phyloP scores from a whole-genome alignment of 495 filamentous ascomycete species.

The Aspergillus baeticus region DNA sequence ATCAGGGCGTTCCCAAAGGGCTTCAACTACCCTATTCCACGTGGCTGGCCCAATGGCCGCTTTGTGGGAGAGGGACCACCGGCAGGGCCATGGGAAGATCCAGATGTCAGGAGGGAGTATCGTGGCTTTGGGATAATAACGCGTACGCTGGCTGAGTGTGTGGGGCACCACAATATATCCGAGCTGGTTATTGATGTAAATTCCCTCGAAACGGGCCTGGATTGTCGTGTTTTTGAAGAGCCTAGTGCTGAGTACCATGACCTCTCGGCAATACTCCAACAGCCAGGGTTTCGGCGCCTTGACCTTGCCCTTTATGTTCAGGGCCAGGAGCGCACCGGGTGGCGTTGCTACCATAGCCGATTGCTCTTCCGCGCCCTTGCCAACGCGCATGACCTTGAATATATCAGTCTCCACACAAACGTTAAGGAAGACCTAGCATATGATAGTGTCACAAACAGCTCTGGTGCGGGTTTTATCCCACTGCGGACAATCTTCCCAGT shows the following conservation, averaged over 20 bases:
- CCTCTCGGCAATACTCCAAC: neutral
- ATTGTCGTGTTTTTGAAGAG: neutral
- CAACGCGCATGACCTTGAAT: neutral
- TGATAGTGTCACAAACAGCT: too few species aligned
- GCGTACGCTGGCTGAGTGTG: constrained; percentile 7
- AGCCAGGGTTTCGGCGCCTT: neutral
- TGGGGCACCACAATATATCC: constrained; percentile 12
- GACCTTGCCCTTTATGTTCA: neutral
- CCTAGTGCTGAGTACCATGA: neutral
- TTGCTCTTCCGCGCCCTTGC: neutral
- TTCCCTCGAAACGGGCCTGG: neutral
- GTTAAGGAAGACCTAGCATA: neutral
- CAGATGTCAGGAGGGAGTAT: constrained; percentile 3
- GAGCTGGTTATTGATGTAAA: constrained; percentile 14
- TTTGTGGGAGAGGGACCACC: constrained; percentile 5
- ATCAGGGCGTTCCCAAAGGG: constrained; percentile 29
- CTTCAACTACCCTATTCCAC: constrained; percentile 31
- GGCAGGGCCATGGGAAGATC: constrained; percentile 9
- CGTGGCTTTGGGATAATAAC: constrained; percentile 21
- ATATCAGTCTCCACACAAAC: neutral
- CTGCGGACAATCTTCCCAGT: constrained; percentile 22
- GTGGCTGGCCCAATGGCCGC: constrained; percentile 22
- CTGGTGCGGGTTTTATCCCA: neutral
- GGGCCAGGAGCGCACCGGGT: neutral
- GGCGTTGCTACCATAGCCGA: neutral